phyloP scores from a whole-genome alignment of 108 stramenopile genomes.

The Stephanodiscus minutulus region DNA sequence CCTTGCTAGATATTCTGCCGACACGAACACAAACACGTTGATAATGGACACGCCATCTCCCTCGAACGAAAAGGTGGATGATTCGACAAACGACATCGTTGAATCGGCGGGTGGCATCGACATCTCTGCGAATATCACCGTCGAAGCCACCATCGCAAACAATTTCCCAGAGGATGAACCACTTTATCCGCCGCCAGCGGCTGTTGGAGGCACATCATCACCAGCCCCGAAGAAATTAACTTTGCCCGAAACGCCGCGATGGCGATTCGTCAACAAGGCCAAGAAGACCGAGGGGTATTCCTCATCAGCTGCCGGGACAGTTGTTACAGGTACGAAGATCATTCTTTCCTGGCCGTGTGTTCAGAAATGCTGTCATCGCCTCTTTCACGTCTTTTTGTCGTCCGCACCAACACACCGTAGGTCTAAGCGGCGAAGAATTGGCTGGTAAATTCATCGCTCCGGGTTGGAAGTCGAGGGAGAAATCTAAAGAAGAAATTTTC shows the following conservation, averaged over 20 bases:
- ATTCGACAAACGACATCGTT: conserved; percentile 10
- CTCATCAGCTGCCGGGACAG: neutral
- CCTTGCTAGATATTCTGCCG: no score
- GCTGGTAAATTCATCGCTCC: neutral
- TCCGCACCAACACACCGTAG: neutral
- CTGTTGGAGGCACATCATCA: neutral
- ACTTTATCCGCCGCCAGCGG: no score
- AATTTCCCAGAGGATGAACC: no score
- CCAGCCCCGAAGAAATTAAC: neutral
- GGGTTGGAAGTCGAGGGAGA: neutral
- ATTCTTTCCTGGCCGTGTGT: neutral
- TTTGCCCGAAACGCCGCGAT: conserved; percentile 6
- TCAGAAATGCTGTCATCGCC: neutral
- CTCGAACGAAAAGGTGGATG: conserved; percentile 1
- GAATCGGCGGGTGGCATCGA: neutral
- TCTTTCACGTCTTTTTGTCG: neutral
- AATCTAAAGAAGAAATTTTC: conserved; percentile 1
- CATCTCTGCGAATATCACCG: no score
- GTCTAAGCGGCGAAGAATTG: conserved; percentile 8
- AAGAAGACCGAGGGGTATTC: conserved; percentile 25
- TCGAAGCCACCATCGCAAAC: no score
- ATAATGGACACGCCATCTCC: no score
- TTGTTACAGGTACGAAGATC: neutral
- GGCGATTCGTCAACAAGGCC: conserved; percentile 12
- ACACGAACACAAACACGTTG: no score